Base-by-base conservation (phyloP, 306 rosid genomes). In the Urtica urens region DNA sequence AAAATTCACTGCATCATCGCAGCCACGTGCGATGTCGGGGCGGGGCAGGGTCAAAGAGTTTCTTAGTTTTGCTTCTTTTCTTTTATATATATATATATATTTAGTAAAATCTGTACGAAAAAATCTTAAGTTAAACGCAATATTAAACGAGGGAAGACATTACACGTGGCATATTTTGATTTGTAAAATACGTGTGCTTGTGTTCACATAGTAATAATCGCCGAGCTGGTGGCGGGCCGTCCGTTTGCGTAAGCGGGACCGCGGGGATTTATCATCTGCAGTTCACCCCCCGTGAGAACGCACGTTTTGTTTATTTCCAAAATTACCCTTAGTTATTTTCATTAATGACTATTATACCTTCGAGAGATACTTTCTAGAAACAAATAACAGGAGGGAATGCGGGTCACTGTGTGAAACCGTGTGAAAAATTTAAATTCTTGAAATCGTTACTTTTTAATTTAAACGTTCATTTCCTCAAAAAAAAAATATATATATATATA, bases 21-120 rank as follows among this genome's bases (percentile, higher is more conserved):
- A 58, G 71, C 66, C 71, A 70, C 75, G 69, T 70, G 75, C 67
- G 67, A 35, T 64, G 63, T 63, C 49, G 33, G 6, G 4, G 2
- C 3, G 1, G 16, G 27, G 39, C 14, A 21, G 3, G 37, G 44
- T 57, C 67, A 14, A 16, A 13, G 24, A 19, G 4, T 67, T 3
- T 16, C 23, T 44, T 5, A 18, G 1, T 11, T 3, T 7, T 21
- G 11, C 2, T 14, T 22, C 14, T 23, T 22, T 18, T 21, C 23
- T 41, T 1, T 10, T 43, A 2, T 18, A 23, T 8, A 45, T 21
- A 45, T 45, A 23, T 28, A 28, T 28, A 28, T 28, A 28, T 4
- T 4, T 28, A 43, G 5, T 19, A 43, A 19, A 21, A 1, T 3
- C 0, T 42, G 21, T 2, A 7, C 9, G 21, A 2, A 17, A 6